Evolutionary conservation across 2,329 filamentous ascomycete species (phyloP), one percentile per base, ranked within the genome.

Genomic region (Aureobasidium sp.): DNA sequence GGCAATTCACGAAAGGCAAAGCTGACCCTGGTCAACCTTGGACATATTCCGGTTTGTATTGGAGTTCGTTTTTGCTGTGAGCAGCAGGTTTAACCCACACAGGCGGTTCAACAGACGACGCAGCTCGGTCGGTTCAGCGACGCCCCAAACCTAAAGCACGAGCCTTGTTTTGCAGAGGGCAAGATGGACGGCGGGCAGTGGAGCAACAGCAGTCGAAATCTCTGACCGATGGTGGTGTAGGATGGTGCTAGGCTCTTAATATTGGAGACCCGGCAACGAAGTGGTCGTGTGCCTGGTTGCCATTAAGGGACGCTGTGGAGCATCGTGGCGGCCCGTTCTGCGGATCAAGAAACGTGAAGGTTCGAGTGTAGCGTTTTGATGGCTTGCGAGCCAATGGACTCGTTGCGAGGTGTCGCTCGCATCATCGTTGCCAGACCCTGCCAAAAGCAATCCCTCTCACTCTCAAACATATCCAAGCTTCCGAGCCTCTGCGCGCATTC

Each of bases 391-490:
- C 46, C 46, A 48, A 48, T 48, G 46, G 46, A n/a, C 46, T 48
- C 46, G 46, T 29, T 27, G 46, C 46, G 46, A 48, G 26, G 26
- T 48, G 46, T 48, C 46, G 46, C 46, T 48, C 46, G 46, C 46
- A 48, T 48, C 46, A 48, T 48, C 26, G 46, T 13, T 36, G 47
- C 29, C 47, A 51, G 37, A 41, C 39, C 41, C 27, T 43, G 46
- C 44, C 52, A 56, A 43, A 56, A 57, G 53, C 53, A 57, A 57
- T 50, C 20, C 50, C 15, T 39, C 20, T 20, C 51, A 32, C 37
- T 32, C 37, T 29, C 52, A 44, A 29, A 43, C 52, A 43, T 7
- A 52, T 44, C 37, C 47, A 34, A 52, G 46, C 59, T 55, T 15
- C 34, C 34, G 34, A 37, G 34, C 6, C 41, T 24, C 24, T 56